These are phyloP conservation scores for Kalaharituber pfeilii DNA, from an alignment of 2,329 filamentous ascomycete species.

Conservation along the genomic window DNA sequence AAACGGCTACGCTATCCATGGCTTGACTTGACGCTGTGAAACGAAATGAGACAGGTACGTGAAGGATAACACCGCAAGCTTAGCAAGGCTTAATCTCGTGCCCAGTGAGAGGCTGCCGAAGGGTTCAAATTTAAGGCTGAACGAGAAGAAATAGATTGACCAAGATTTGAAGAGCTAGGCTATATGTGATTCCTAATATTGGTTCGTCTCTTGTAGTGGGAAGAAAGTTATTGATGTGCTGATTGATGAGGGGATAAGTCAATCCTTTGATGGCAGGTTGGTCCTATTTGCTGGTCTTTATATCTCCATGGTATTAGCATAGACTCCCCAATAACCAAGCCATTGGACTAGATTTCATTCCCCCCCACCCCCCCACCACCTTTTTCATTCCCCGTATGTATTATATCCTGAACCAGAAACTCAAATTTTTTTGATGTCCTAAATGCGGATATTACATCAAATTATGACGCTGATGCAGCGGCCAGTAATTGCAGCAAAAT, in stretches of 20 bases:
- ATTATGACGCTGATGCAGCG: background rate
- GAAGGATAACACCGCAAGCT: background rate
- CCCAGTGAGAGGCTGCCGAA: no score
- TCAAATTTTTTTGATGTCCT: no score
- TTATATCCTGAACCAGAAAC: background rate
- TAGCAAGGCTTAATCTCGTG: background rate
- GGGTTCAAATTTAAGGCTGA: no score
- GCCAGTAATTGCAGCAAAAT: background rate
- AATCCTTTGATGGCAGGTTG: background rate
- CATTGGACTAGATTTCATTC: no score
- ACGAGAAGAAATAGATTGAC: no score
- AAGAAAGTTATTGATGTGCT: background rate
- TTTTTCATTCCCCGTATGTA: background rate
- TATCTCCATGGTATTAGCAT: background rate
- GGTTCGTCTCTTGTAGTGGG: background rate
- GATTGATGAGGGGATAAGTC: background rate
- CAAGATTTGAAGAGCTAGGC: no score
- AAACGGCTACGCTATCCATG: conserved; percentile 15
- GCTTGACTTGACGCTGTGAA: background rate
- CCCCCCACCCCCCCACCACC: no score
- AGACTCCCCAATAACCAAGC: background rate
- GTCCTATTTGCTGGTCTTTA: background rate
- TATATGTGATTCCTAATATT: background rate
- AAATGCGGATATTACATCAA: background rate
- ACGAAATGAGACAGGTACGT: background rate